Percentiles rank a stretch among this genome's conserved stretches.
Conservation (phyloP, 306 rosid species). For the Gynostemma pentaphyllum region DNA sequence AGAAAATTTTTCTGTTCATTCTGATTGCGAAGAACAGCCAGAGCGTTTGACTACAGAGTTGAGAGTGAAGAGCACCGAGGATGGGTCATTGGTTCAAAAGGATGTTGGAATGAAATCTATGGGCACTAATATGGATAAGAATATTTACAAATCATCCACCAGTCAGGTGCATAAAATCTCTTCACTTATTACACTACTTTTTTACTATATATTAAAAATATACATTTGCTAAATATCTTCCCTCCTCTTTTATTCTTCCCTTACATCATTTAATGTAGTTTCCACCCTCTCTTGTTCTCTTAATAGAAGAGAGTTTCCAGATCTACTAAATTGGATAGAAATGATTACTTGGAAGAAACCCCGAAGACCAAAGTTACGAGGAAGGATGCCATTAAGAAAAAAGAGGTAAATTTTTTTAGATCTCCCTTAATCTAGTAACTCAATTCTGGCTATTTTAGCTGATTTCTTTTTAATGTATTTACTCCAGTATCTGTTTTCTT, state of each 20-base stretch:
- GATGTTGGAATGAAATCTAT: constrained; percentile 24
- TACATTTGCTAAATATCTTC: neutral
- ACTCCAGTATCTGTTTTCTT: neutral
- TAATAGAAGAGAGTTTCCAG: constrained; percentile 15
- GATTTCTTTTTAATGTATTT: neutral
- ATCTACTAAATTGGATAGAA: constrained; percentile 15
- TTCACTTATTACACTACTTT: neutral
- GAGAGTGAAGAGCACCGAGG: constrained; percentile 20
- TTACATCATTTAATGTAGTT: neutral
- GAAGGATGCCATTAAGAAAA: constrained; percentile 16
- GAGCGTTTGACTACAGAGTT: constrained; percentile 17
- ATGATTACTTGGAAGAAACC: constrained; percentile 17
- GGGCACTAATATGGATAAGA: constrained; percentile 1
- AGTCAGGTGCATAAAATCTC: neutral
- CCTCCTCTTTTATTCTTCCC: neutral
- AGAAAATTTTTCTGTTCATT: constrained; percentile 11
- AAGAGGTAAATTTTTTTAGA: constrained; percentile 21
- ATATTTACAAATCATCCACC: constrained; percentile 27
- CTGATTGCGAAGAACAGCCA: constrained; percentile 12
- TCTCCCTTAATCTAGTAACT: neutral
- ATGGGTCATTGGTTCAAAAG: constrained; percentile 13
- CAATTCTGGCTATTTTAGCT: neutral
- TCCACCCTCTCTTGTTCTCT: neutral
- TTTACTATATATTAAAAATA: neutral
- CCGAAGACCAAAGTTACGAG: constrained; percentile 23